phyloP scores from a whole-genome alignment of 2,329 filamentous ascomycete species.

The Alternaria arborescens region DNA sequence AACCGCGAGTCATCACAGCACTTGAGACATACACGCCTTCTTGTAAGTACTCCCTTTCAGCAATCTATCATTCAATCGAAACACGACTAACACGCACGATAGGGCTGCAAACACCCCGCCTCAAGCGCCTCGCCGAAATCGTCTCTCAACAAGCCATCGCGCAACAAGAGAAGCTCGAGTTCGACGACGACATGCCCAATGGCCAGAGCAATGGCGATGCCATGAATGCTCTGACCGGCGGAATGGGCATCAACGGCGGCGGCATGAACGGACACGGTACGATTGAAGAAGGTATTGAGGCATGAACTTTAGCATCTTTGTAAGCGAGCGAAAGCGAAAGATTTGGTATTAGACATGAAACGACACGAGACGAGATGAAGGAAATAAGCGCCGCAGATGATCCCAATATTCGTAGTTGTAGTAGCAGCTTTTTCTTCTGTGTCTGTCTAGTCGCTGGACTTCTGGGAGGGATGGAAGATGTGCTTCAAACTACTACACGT shows the following conservation, averaged over 20 bases:
- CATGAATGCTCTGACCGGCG: conserved; percentile 26
- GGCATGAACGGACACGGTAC: conserved; percentile 28
- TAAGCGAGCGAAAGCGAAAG: conserved; percentile 9
- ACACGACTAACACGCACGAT: conserved; percentile 37
- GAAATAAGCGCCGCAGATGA: conserved; percentile 4
- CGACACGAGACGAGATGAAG: conserved; percentile 10
- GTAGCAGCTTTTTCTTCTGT: background rate
- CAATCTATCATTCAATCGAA: background rate
- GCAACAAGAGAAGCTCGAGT: conserved; percentile 87
- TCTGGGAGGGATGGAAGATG: conserved; percentile 4
- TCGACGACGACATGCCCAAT: conserved; percentile 30
- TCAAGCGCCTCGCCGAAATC: conserved; percentile 98
- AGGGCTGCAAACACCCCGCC: conserved; percentile 94
- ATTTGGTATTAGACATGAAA: conserved; percentile 22
- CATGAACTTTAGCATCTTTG: conserved; percentile 22
- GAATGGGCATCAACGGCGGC: conserved; percentile 23
- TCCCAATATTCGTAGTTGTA: conserved; percentile 8
- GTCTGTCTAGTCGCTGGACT: conserved; percentile 14
- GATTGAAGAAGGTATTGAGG: conserved; percentile 31
- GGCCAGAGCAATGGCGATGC: conserved; percentile 32
- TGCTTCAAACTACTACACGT: background rate
- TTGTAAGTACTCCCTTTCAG: conserved; percentile 68
- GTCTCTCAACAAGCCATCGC: conserved; percentile 96
- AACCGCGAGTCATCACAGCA: conserved; percentile 93
- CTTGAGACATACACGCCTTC: conserved; percentile 98